Base-by-base conservation (phyloP, 345 rosid species). In the Salix dunnii region DNA sequence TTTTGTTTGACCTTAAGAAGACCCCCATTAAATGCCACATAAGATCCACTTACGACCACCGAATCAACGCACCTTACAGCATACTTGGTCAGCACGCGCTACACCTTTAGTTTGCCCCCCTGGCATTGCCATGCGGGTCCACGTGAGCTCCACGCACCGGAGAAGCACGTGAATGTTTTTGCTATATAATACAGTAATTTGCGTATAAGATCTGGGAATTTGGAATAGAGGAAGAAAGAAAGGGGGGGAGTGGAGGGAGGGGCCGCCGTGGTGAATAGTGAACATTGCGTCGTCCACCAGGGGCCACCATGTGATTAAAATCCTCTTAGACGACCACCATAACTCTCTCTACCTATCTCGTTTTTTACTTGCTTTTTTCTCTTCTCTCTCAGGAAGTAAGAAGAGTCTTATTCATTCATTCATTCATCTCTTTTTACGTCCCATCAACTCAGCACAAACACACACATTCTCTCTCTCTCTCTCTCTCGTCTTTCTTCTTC, bases 251-350 rank as follows among this genome's bases (percentile, higher is more conserved):
- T 49, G 79, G 36, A 81, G 61, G 84, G 80, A 31, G 84, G 81
- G 76, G 74, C 86, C 86, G 83, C 76, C 84, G 79, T 30, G 73
- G 20, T 53, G 67, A 82, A 80, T 74, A 49, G 79, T 53, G 30
- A 73, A 67, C 69, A 73, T 42, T 10, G 74, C 73, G 77, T 17
- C 12, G 66, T 78, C 73, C 25, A 40, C 0, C 5, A 33, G 68
- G 80, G 81, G 77, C 77, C 81, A 73, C 81, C 81, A 73, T 23
- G 74, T 78, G 81, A 78, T 13, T 12, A 30, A 38, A 49, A 31
- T 68, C 40, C 61, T n/a, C 31, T 25, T 30, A 33, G 38, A 31
- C 74, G 51, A 70, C 70, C 61, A 36, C 68, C 33, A 13, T 28
- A 30, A 13, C 42, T n/a, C 63, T n/a, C 71, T 25, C 9, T 23